Evolutionary conservation across 2,329 filamentous ascomycete genomes (phyloP), one percentile per base, ranked within the genome.

Genomic region (Fusarium albidum): DNA sequence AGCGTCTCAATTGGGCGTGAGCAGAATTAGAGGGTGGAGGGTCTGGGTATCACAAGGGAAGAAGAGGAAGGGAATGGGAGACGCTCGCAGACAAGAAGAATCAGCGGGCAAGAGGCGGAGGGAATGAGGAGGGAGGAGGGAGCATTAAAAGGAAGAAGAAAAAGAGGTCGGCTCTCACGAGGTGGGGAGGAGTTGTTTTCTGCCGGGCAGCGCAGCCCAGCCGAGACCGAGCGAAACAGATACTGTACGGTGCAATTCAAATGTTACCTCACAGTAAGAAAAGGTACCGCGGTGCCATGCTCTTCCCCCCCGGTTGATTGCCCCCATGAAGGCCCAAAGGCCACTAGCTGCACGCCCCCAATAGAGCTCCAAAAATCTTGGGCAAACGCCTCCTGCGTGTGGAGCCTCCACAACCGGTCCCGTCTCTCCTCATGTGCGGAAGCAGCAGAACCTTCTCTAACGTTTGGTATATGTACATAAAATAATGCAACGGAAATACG

Each of bases 141-240:
- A 65, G 55, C 71, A 63, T 65, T 72, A 71, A 67, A 63, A 67
- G 63, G 51, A 59, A 57, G 53, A 60, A 49, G 52, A 63, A 61
- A 50, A 59, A 49, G 52, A 52, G 41, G 47, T 46, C 34, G 34
- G 47, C 41, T 41, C 35, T 52, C 25, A 40, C 49, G 48, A 55
- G 49, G 66, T 64, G 65, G 66, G 66, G 68, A 65, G 60, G 51
- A 52, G 49, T 54, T 63, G 58, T 68, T 69, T 70, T 61, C 42
- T 54, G 45, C 27, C 51, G 61, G 59, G 45, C 52, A 49, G 48
- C 48, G 5, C 21, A 21, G 21, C 21, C 52, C 55, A 59, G 60
- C 57, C 62, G 58, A 64, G 51, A 59, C 54, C 57, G 52, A 63
- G 51, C 47, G 39, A 52, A 37, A 53, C n/a, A 53, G 42, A 57